Conservation (phyloP, 495 filamentous ascomycete genomes). For the Aeminium ludgeri region DNA sequence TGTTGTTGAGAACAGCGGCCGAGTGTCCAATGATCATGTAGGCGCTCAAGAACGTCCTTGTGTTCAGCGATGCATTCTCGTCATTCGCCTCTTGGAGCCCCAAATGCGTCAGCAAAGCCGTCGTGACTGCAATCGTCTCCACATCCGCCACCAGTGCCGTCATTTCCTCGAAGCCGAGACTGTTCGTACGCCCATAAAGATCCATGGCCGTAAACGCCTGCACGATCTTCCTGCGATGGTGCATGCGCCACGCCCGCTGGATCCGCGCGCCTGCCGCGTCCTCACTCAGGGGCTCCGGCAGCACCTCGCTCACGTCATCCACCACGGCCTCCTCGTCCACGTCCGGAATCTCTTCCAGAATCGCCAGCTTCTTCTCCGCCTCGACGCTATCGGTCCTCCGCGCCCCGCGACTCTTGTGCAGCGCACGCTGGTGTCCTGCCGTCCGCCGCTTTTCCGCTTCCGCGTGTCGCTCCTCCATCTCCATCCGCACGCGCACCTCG, state of each 20-base stretch:
- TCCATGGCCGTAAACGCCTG: conserved; percentile 47
- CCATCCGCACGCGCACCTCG: conserved; percentile 38
- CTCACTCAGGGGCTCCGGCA: conserved; percentile 30
- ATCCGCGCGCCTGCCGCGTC: conserved; percentile 56
- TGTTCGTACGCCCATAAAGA: conserved; percentile 53
- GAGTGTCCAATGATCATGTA: conserved; percentile 90
- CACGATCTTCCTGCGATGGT: conserved; percentile 15
- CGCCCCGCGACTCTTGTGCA: conserved; percentile 32
- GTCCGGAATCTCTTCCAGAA: conserved; percentile 22
- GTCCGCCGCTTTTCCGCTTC: conserved; percentile 63
- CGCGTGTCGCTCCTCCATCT: conserved; percentile 79
- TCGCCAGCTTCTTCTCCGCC: conserved; percentile 38
- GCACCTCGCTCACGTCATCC: neutral
- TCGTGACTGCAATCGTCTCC: conserved; percentile 50
- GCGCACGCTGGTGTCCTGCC: conserved; percentile 27
- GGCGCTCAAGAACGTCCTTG: conserved; percentile 79
- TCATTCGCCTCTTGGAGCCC: conserved; percentile 54
- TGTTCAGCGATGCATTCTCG: conserved; percentile 54
- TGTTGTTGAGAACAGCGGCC: conserved; percentile 63
- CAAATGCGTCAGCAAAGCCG: conserved; percentile 57
- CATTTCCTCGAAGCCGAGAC: conserved; percentile 69
- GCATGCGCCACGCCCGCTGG: conserved; percentile 61
- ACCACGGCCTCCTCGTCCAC: conserved; percentile 42
- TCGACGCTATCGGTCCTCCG: conserved; percentile 48
- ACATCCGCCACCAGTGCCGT: conserved; percentile 60